Conservation (phyloP, 345 rosid genomes). For the Salix dunnii region DNA sequence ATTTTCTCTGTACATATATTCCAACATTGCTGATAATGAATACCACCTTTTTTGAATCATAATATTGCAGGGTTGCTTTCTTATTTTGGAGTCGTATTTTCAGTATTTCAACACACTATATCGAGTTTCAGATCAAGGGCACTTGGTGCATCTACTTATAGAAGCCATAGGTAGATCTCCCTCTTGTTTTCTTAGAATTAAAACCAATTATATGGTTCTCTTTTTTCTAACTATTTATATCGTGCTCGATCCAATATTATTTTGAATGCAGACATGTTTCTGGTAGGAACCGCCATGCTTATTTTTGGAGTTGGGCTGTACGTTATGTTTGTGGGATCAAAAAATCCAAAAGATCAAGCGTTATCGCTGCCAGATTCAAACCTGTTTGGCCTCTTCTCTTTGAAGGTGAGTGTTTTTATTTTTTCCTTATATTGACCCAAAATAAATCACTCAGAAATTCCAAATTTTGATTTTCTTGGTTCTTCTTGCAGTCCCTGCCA, state of each 20-base stretch:
- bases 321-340: slow-evolving; percentile 56
- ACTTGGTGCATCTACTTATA: slow-evolving; percentile 41
- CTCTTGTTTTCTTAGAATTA: background rate
- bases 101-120: slow-evolving; percentile 41
- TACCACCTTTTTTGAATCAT: background rate
- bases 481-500: slow-evolving; percentile 42
- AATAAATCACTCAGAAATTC: background rate
- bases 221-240: background rate
- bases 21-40: too few species aligned
- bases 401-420: slow-evolving; percentile 27
- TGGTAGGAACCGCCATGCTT: slow-evolving; percentile 63
- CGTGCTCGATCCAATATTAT: background rate
- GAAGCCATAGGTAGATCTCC: slow-evolving; percentile 59
- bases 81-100: slow-evolving; percentile 39
- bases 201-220: background rate
- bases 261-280: slow-evolving; percentile 54
- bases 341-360: slow-evolving; percentile 15
- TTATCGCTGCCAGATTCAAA: slow-evolving; percentile 36
- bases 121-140: slow-evolving; percentile 33
- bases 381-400: slow-evolving; percentile 50
- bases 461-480: background rate
- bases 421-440: background rate
- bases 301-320: slow-evolving; percentile 57
- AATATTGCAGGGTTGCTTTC: slow-evolving; percentile 53
- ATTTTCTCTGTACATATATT: background rate